Evolutionary conservation across 345 rosid genomes (phyloP), one percentile per base, ranked within the genome.

Genomic region (Gossypium mustelinum): DNA sequence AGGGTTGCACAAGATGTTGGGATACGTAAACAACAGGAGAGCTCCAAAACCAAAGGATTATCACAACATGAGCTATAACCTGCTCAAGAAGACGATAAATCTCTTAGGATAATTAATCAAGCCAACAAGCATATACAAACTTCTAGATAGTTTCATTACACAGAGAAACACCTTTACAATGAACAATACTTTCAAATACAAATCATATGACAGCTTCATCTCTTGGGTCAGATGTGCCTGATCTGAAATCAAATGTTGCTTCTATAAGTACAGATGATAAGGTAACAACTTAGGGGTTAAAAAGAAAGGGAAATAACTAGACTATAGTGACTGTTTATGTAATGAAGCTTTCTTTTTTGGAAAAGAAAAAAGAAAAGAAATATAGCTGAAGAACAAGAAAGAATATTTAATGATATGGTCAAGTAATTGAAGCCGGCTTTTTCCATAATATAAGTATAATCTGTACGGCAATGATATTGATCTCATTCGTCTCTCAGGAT

Each of bases 181-280:
- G 82, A 82, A 77, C 51, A 88, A 70, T 75, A 78, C 75, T 81
- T 83, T 82, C 62, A 82, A 79, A 80, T 84, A 86, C 43, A 76
- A 72, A 79, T 84, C 92, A 65, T 82, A 86, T 11, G 93, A 89
- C 70, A 70, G 20, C 0, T 87, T 87, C n/a, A 87, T 70, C 82
- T 84, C 92, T 79, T 87, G 82, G 75, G 75, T 66, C 34, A 75
- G 84, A 76, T 76, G 79, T 79, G 86, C 91, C 82, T 87, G 76
- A 81, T 78, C 97, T 94, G 85, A 56, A 50, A 70, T 54, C 61
- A 57, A 56, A 61, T 65, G 47, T 80, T 72, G 74, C 59, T 60
- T 55, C 51, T 13, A 71, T 58, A 48, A 78, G 29, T 70, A 63
- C 22, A 52, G 24, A 63, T 1, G n/a, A 65, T 64, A 64, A 41